A percentile compares a stretch with the other conserved stretches of the same genome.
phyloP scores from a whole-genome alignment of 2,329 filamentous ascomycete genomes.

The Emergomyces africanus region DNA sequence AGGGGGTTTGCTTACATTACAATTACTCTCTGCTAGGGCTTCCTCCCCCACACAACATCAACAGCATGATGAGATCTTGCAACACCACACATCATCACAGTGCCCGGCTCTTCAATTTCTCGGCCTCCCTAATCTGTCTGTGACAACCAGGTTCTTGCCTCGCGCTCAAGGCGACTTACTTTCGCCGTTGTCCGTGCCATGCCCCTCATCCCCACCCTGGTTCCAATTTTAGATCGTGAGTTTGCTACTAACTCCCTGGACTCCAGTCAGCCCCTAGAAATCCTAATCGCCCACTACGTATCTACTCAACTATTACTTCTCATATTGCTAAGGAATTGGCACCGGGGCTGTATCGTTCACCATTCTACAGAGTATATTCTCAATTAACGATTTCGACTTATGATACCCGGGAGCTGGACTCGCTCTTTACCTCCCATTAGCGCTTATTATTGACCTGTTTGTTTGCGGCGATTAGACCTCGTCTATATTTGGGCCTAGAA shows the following conservation, averaged over 20 bases:
- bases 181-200: not conserved
- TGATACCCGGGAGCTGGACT: constrained; percentile 1
- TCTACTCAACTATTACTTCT: not conserved
- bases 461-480: not conserved
- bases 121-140: not conserved
- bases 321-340: not conserved
- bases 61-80: not conserved
- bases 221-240: not conserved
- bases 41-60: not conserved
- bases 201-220: not conserved
- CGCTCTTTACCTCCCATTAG: not conserved
- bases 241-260: not conserved
- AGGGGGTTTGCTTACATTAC: not conserved
- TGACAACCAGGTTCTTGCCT: not conserved
- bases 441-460: not conserved
- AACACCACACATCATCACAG: not conserved
- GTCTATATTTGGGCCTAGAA: not conserved
- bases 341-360: not conserved
- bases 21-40: not conserved
- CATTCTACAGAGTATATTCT: not conserved
- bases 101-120: not conserved
- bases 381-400: not conserved
- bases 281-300: not conserved
- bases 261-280: not conserved
- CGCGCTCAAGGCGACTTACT: not conserved